Evolutionary conservation across 768 basidiomycete genomes (phyloP), one percentile per base, ranked within the genome.

Genomic region (Hericium alpestre): DNA sequence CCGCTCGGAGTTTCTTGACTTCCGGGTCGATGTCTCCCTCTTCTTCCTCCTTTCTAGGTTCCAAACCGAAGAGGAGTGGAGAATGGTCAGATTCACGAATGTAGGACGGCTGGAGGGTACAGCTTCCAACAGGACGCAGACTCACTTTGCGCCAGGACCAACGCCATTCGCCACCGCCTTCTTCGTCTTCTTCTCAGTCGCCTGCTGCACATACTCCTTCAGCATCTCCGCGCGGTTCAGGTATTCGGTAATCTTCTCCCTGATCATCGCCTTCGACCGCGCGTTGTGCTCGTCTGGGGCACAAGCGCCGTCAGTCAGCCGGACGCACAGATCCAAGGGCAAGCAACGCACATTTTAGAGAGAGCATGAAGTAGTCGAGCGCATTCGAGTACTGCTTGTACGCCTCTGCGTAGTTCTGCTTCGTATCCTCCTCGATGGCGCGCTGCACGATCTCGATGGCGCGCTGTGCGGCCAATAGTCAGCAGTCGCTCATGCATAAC

Each of bases 321-420:
- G 10, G 53, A 49, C 32, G 23, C n/a, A 37, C 22, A 38, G 12
- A 47, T 39, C 41, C 41, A 51, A 16, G 20, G 22, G 32, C 39
- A 53, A 49, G 40, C 40, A 37, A 72, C 82, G 58, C 61, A 93
- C 93, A 94, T 72, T 93, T 94, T 68, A 92, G 76, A 9, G 94
- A 93, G 62, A 97, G 88, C 89, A 97, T 92, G 71, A 99, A 99
- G 69, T 95, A 99, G 68, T 99, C 96, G 58, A 98, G 79, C 1
- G 91, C 80, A 77, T 97, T 95, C 76, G 88, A 86, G 73, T 96
- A 96, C 62, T 84, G 81, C 74, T 90, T 94, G 81, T 91, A 95
- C 18, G 94, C 94, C 65, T 94, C 93, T 6, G 81, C 75, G 73
- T 97, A 99, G 72, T 96, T 91, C 71, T 88, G 86, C 70, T 93